phyloP scores from a whole-genome alignment of 805 yeast species.

The Monosporozyma yasuniensis region DNA sequence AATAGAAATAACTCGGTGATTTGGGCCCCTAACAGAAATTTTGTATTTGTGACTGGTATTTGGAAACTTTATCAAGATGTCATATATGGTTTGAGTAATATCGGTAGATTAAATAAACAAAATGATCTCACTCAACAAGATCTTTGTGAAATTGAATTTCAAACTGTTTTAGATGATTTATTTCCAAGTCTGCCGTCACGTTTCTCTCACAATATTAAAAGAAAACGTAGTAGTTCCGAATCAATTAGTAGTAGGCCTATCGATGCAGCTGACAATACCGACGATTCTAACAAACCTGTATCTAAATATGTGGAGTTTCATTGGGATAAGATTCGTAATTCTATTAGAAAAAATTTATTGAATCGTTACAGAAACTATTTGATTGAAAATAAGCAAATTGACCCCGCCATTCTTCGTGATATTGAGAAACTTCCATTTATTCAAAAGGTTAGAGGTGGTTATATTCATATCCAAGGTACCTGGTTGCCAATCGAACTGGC shows the following conservation, averaged over 20 bases:
- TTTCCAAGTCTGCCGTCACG: background rate
- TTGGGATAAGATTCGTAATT: background rate
- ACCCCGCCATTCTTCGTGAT: constrained; percentile 7
- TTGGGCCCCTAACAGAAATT: constrained; percentile 80
- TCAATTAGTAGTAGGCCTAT: background rate
- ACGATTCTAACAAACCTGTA: background rate
- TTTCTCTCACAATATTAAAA: background rate
- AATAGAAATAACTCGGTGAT: constrained; percentile 56
- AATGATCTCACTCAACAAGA: background rate
- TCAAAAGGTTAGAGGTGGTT: constrained; percentile 84
- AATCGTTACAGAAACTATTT: background rate
- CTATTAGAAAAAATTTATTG: background rate
- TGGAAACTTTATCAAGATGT: constrained; percentile 50
- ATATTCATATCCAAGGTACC: constrained; percentile 85
- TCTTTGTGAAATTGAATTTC: constrained; percentile 6
- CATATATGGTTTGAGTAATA: constrained; percentile 18
- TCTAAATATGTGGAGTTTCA: constrained; percentile 2
- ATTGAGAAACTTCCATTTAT: constrained; percentile 20
- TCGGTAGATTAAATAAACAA: constrained; percentile 1
- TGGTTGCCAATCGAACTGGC: constrained; percentile 78
- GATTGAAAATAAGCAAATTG: background rate
- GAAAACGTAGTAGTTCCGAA: background rate
- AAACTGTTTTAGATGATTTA: background rate
- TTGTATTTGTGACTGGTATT: constrained; percentile 77
- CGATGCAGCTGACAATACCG: background rate